phyloP scores from a whole-genome alignment of 129 eudicot genomes.

The Ambrosia trifida region DNA sequence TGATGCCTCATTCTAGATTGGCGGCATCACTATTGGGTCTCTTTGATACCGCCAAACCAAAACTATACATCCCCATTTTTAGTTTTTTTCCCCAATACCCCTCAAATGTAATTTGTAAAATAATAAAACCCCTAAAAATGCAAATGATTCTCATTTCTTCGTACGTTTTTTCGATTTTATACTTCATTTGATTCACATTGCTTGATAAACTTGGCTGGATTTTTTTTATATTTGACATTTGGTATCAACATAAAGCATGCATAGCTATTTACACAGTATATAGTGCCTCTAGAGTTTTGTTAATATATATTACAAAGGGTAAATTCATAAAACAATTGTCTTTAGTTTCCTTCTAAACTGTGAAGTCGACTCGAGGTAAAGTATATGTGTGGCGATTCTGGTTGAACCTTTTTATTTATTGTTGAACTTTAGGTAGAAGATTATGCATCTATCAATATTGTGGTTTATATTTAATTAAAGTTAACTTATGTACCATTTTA shows the following conservation, averaged over 20 bases:
- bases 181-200: slow-evolving; percentile 12
- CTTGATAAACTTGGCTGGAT: slow-evolving; percentile 14
- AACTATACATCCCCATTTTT: too few relatives aligned
- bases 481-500: neutral
- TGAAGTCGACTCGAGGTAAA: slow-evolving; percentile 7
- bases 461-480: neutral
- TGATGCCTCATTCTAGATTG: too few relatives aligned
- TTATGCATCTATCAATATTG: slow-evolving; percentile 22
- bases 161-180: slow-evolving; percentile 6
- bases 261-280: too few relatives aligned
- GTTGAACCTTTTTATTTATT: neutral
- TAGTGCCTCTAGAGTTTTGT: neutral
- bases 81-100: too few relatives aligned
- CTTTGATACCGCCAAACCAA: too few relatives aligned
- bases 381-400: slow-evolving; percentile 2
- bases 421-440: slow-evolving; percentile 25
- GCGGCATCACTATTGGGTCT: too few relatives aligned
- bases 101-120: too few relatives aligned
- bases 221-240: neutral
- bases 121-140: too few relatives aligned
- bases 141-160: slow-evolving; percentile 1
- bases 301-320: neutral
- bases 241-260: too few relatives aligned
- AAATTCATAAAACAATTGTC: neutral
- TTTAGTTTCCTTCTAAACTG: slow-evolving; percentile 19